Evolutionary conservation across 1,284 basidiomycete genomes (phyloP).

Genomic region (Wolfiporia cocos): DNA sequence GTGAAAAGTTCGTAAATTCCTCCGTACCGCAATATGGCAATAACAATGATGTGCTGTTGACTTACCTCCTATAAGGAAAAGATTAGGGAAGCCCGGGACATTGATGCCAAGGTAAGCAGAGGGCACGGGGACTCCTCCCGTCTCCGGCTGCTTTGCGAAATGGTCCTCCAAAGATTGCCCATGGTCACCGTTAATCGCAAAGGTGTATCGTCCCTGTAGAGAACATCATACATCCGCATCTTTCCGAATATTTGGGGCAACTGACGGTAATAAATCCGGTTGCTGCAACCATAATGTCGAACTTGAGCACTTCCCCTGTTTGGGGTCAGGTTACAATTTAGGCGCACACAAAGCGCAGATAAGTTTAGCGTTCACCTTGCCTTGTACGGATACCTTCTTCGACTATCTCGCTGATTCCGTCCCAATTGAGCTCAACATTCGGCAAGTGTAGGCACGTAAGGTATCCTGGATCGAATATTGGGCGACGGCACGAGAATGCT

Average conservation of each 20-base stretch:
- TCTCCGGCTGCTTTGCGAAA: constrained; percentile 26
- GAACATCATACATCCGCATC: too few relatives aligned
- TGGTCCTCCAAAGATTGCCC: constrained; percentile 26
- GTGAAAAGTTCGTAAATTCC: constrained; percentile 23
- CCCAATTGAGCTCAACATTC: constrained; percentile 36
- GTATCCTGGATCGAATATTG: constrained; percentile 32
- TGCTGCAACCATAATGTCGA: constrained; percentile 27
- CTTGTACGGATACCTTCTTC: constrained; percentile 31
- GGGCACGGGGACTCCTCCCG: constrained; percentile 29
- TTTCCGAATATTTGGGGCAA: too few relatives aligned
- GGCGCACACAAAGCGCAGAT: too few relatives aligned
- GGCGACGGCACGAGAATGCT: constrained; percentile 35
- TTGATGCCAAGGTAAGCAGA: constrained; percentile 29
- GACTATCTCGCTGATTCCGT: constrained; percentile 31
- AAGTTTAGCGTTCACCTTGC: constrained; percentile 26
- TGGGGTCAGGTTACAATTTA: too few relatives aligned
- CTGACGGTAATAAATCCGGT: constrained; percentile 28
- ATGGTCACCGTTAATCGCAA: constrained; percentile 23
- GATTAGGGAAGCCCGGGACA: constrained; percentile 33
- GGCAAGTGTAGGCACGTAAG: constrained; percentile 31
- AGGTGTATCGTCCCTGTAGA: constrained; percentile 23
- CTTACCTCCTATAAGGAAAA: constrained; percentile 21
- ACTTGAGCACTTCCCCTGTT: constrained; percentile 21
- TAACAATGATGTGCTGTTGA: too few relatives aligned
- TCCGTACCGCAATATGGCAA: background rate